A percentile compares a stretch with the other conserved stretches of the same genome.
phyloP scores from a whole-genome alignment of 495 filamentous ascomycete genomes.

The Penicillium silybi region DNA sequence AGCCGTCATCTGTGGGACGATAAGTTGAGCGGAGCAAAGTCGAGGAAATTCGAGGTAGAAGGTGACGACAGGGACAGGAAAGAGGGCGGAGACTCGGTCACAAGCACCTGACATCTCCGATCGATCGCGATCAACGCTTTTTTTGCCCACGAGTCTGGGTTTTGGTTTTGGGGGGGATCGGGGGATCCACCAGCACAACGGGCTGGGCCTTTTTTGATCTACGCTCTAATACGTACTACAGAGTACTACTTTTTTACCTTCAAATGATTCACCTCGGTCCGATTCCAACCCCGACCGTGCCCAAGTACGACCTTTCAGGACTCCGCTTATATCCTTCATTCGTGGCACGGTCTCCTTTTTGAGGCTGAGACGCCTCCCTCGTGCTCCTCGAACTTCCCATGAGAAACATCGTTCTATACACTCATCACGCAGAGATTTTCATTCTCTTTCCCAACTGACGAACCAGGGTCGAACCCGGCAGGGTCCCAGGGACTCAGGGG shows the following conservation, averaged over 20 bases:
- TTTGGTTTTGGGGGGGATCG: background rate
- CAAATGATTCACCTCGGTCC: constrained; percentile 8
- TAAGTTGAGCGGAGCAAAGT: background rate
- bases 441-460: background rate
- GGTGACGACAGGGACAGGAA: background rate
- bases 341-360: constrained; percentile 6
- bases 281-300: constrained; percentile 12
- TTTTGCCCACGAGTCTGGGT: background rate
- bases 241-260: background rate
- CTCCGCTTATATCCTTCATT: background rate
- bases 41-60: background rate
- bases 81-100: constrained; percentile 10
- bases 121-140: background rate
- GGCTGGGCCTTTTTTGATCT: background rate
- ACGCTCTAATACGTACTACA: background rate
- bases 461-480: background rate
- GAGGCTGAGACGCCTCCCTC: constrained; percentile 6
- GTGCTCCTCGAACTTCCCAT: background rate
- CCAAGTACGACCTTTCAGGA: constrained; percentile 8
- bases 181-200: background rate
- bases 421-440: background rate
- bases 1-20: constrained; percentile 14
- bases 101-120: constrained; percentile 5
- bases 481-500: background rate
- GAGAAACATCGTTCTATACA: background rate